A percentile compares a stretch with the other conserved stretches of the same genome.
Evolutionary conservation across 2,329 filamentous ascomycete genomes (phyloP).

Genomic region (Venturiaceae sp.): DNA sequence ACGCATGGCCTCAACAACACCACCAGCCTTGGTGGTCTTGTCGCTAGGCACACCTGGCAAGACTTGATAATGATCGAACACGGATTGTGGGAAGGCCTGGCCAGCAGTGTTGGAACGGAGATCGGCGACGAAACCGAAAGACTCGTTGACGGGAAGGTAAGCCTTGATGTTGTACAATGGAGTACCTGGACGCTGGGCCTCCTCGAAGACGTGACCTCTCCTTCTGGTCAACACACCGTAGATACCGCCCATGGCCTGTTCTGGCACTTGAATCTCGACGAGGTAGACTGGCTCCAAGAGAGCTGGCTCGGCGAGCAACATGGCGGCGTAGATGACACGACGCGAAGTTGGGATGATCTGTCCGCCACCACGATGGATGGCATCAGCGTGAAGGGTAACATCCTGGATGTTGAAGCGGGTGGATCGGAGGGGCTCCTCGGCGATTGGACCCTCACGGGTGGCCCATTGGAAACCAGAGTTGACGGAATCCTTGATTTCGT

Average conservation of each 20-base stretch:
- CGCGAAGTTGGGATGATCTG: slow-evolving; percentile 97
- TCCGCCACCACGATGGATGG: slow-evolving; percentile 98
- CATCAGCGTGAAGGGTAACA: slow-evolving; percentile 98
- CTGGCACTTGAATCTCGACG: slow-evolving; percentile 98
- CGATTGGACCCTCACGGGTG: slow-evolving; percentile 91
- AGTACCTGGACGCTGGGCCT: slow-evolving; percentile 97
- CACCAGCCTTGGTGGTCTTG: slow-evolving; percentile 67
- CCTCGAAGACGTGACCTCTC: slow-evolving; percentile 97
- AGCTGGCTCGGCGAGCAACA: slow-evolving; percentile 82
- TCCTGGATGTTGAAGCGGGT: slow-evolving; percentile 98
- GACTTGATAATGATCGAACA: slow-evolving; percentile 98
- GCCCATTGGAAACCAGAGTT: slow-evolving; percentile 99
- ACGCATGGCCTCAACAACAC: slow-evolving; percentile 79
- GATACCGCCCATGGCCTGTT: slow-evolving; percentile 98
- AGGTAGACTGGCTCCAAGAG: slow-evolving; percentile 97
- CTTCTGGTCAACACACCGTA: slow-evolving; percentile 97
- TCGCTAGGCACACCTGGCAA: slow-evolving; percentile 90
- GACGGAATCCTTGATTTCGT: slow-evolving; percentile 99
- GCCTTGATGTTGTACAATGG: slow-evolving; percentile 99
- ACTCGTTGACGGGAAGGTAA: slow-evolving; percentile 93
- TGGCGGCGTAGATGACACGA: slow-evolving; percentile 91
- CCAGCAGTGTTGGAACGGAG: slow-evolving; percentile 87
- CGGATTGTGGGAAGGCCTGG: slow-evolving; percentile 97
- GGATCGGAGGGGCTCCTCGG: slow-evolving; percentile 95
- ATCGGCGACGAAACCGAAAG: slow-evolving; percentile 98